These are phyloP conservation scores for Verticillium klebahnii DNA, from an alignment of 2,329 filamentous ascomycete species.

Conservation along the genomic window DNA sequence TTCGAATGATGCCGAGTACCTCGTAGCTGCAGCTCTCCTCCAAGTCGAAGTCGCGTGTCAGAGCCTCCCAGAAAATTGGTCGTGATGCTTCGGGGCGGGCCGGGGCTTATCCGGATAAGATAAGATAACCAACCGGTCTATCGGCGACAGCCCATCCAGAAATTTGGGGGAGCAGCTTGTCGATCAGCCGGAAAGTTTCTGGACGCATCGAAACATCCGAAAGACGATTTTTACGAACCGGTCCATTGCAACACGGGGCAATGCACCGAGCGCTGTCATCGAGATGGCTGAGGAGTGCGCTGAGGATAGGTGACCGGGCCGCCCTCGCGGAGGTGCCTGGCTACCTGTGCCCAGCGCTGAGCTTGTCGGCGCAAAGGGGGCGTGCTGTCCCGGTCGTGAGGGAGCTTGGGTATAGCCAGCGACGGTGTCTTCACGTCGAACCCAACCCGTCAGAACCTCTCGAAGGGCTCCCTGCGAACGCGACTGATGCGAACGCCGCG, in stretches of 20 bases:
- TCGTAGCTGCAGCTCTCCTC: not conserved
- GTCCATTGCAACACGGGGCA: slow-evolving; percentile 2
- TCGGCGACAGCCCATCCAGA: not conserved
- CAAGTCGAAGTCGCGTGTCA: slow-evolving; percentile 7
- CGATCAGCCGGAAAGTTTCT: not conserved
- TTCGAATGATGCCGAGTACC: not conserved
- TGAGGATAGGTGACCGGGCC: slow-evolving; percentile 35
- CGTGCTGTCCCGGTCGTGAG: not conserved
- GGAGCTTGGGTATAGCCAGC: slow-evolving; percentile 10
- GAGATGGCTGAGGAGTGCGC: slow-evolving; percentile 36
- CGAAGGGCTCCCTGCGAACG: not conserved
- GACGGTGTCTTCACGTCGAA: slow-evolving; percentile 21
- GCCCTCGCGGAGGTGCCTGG: slow-evolving; percentile 34
- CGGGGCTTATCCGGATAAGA: slow-evolving; percentile 10
- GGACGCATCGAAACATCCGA: not conserved
- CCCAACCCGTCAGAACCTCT: not conserved
- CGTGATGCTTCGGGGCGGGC: slow-evolving; percentile 3
- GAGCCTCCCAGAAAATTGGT: slow-evolving; percentile 11
- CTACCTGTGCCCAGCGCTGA: slow-evolving; percentile 43
- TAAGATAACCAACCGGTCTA: not conserved
- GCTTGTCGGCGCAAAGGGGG: slow-evolving; percentile 12
- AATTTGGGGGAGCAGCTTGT: not conserved
- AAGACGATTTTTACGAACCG: not conserved
- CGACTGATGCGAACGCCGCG: not conserved
- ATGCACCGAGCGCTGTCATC: slow-evolving; percentile 42